Evolutionary conservation across 2,329 filamentous ascomycete species (phyloP), one percentile per base, ranked within the genome.

Genomic region (Xylaria sp.): DNA sequence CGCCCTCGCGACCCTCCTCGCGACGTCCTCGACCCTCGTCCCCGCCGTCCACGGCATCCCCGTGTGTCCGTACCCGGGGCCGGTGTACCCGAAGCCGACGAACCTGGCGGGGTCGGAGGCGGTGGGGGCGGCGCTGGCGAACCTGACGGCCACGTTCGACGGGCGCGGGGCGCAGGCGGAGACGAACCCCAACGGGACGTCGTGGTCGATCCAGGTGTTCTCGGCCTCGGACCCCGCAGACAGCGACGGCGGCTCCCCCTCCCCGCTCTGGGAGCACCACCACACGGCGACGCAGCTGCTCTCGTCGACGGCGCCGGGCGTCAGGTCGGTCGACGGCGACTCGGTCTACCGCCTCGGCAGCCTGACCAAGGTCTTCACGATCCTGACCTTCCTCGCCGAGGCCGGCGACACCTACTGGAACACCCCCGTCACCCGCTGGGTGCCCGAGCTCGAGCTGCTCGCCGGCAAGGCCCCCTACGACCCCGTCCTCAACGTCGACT

Each of bases 171-270:
- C 41, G 4, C 63, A 68, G 44, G 56, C 66, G 34, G 59, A 50
- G 0, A 60, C 60, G 7, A 63, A 67, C 19, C 65, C 69, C 7
- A 66, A 71, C 49, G 60, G 55, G n/a, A 72, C 70, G 7, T 71
- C 69, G 42, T 73, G 70, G 65, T 70, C 69, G 39, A 64, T 73
- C 22, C 67, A 72, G 49, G 59, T 73, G 4, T 68, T 69, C 55
- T 63, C 64, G 8, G 58, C 62, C 3, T 62, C 63, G 2, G 59
- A 59, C 19, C 8, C 56, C 0, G 63, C 63, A 8, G 48, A 61
- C 21, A n/a, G n/a, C n/a, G n/a, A n/a, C n/a, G n/a, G n/a, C n/a
- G n/a, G n/a, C n/a, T n/a, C n/a, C n/a, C n/a, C n/a, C n/a, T n/a
- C n/a, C n/a, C 56, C 65, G 13, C 24, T 69, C 8, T 70, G 65